Conservation (phyloP, 345 rosid species). For the Cardamine chenopodiifolia region DNA sequence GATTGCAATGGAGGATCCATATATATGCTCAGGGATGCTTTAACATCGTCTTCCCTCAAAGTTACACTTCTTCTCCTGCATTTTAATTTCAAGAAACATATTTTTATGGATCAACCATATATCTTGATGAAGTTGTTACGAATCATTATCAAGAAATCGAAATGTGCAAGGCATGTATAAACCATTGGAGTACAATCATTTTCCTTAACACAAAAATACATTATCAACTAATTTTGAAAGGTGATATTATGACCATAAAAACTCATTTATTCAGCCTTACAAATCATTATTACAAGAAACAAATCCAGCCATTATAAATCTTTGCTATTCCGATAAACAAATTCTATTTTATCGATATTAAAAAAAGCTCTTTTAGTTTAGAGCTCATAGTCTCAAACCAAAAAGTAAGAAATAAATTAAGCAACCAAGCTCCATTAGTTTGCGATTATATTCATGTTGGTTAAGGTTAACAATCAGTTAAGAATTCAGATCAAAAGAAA, state of each 20-base stretch:
- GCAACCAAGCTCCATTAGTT: not conserved
- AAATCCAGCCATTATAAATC: not conserved
- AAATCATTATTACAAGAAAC: not conserved
- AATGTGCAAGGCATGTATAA: slow-evolving; percentile 11
- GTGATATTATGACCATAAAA: not conserved
- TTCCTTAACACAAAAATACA: not conserved
- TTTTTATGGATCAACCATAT: not conserved
- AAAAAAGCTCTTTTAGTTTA: not conserved
- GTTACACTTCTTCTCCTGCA: slow-evolving; percentile 32
- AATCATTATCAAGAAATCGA: not conserved
- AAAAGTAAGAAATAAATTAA: not conserved
- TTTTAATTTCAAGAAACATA: slow-evolving; percentile 19
- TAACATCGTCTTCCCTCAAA: slow-evolving; percentile 3
- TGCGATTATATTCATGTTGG: not conserved
- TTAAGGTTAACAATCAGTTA: not conserved
- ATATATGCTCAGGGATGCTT: not conserved
- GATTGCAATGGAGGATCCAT: not conserved
- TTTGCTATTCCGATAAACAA: not conserved
- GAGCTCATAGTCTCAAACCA: not conserved
- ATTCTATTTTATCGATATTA: not conserved
- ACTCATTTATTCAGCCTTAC: not conserved
- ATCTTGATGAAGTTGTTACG: not conserved
- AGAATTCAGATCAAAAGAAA: not conserved
- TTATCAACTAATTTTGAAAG: not conserved
- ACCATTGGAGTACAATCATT: slow-evolving; percentile 1